Percentiles rank a stretch among this genome's conserved stretches.
phyloP scores from a whole-genome alignment of 306 rosid species.

The Cucumis cinereus region DNA sequence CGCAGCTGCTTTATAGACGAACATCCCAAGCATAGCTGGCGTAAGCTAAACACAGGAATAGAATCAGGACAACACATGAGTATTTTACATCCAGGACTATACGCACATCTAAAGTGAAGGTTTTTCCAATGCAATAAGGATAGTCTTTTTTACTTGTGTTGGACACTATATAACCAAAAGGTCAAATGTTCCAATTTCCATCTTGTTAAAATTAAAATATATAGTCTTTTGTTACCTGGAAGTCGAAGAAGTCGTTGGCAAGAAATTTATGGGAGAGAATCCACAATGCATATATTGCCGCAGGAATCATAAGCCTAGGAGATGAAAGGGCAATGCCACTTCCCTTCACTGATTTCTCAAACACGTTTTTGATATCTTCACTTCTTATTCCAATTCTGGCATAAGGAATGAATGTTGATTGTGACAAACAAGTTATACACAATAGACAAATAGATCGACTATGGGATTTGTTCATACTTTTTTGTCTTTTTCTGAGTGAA shows the following conservation, averaged over 20 bases:
- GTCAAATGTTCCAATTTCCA: background rate
- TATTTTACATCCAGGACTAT: too few species aligned
- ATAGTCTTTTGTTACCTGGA: constrained; percentile 42
- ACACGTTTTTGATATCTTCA: constrained; percentile 55
- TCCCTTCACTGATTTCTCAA: constrained; percentile 68
- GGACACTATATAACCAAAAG: background rate
- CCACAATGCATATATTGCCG: constrained; percentile 73
- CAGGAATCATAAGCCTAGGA: constrained; percentile 89
- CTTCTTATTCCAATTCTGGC: constrained; percentile 89
- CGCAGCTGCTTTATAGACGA: constrained; percentile 82
- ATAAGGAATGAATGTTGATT: constrained; percentile 4
- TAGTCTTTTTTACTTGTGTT: background rate
- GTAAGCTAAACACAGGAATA: constrained; percentile 42
- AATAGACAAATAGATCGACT: background rate
- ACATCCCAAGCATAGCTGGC: constrained; percentile 93
- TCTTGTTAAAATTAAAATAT: background rate
- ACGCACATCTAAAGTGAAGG: background rate
- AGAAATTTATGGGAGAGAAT: constrained; percentile 49
- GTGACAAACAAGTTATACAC: constrained; percentile 10
- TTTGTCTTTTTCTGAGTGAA: constrained; percentile 62
- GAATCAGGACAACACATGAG: background rate
- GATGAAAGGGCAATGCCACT: constrained; percentile 72
- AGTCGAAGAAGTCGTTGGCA: constrained; percentile 52
- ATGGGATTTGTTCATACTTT: constrained; percentile 34
- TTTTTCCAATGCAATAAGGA: background rate